Evolutionary conservation across 352 stramenopile species (phyloP).

Genomic region (Phytophthora colocasiae): DNA sequence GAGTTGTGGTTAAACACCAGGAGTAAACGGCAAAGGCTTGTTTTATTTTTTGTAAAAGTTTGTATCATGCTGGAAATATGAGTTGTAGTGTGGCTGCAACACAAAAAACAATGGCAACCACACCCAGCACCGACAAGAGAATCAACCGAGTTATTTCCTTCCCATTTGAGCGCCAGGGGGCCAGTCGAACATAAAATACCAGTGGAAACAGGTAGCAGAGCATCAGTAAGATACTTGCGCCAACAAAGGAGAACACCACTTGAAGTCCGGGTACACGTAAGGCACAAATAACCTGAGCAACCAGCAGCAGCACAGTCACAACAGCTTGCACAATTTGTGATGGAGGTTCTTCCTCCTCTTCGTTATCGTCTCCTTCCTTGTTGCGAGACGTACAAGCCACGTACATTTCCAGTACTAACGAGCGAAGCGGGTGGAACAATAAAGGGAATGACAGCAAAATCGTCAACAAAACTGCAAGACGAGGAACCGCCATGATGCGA

Average conservation of each 20-base stretch:
- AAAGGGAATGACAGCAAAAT: constrained; percentile 83
- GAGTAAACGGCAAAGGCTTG: too few relatives aligned
- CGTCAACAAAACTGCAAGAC: constrained; percentile 69
- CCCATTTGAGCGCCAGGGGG: constrained; percentile 46
- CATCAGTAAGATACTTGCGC: constrained; percentile 73
- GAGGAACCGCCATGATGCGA: constrained; percentile 73
- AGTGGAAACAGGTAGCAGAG: constrained; percentile 78
- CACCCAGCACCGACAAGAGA: constrained; percentile 37
- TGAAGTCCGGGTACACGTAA: constrained; percentile 64
- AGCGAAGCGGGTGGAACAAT: constrained; percentile 73
- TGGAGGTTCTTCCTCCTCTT: constrained; percentile 7
- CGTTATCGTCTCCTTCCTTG: constrained; percentile 2
- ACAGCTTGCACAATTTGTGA: constrained; percentile 39
- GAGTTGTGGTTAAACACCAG: too few relatives aligned
- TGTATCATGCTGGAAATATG: constrained; percentile 23
- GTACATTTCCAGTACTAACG: constrained; percentile 69
- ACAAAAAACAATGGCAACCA: constrained; percentile 61
- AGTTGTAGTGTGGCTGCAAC: constrained; percentile 64
- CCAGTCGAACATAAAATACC: constrained; percentile 63
- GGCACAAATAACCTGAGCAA: constrained; percentile 56
- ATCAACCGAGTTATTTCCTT: constrained; percentile 36
- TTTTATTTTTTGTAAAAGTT: not conserved
- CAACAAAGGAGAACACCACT: constrained; percentile 83
- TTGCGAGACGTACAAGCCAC: constrained; percentile 29
- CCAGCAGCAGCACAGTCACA: constrained; percentile 53